phyloP scores from a whole-genome alignment of 345 rosid species.

The Viola odorata region DNA sequence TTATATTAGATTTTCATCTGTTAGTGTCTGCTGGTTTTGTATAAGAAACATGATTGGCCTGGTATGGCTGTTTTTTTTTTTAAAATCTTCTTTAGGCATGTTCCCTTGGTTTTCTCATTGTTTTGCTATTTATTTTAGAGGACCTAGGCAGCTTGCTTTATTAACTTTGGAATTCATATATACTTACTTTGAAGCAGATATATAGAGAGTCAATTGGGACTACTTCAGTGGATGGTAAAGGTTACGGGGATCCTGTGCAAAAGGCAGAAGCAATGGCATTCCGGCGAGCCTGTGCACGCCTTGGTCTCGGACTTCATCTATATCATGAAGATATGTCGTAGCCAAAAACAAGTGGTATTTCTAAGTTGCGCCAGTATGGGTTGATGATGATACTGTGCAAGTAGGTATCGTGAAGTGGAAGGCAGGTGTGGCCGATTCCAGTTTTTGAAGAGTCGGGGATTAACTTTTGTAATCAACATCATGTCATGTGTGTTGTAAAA shows the following conservation, averaged over 20 bases:
- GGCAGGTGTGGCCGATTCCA: too few species aligned
- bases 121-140: neutral
- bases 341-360: neutral
- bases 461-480: too few species aligned
- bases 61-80: too few species aligned
- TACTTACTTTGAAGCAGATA: constrained; percentile 24
- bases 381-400: too few species aligned
- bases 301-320: constrained; percentile 88
- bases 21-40: too few species aligned
- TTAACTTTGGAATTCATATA: neutral
- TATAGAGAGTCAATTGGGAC: constrained; percentile 80
- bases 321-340: constrained; percentile 69
- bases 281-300: constrained; percentile 77
- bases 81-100: too few species aligned
- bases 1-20: too few species aligned
- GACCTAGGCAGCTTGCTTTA: neutral
- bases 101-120: neutral
- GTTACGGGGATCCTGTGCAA: constrained; percentile 78
- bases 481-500: too few species aligned
- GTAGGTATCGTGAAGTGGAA: too few species aligned
- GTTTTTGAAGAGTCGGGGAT: too few species aligned
- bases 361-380: too few species aligned
- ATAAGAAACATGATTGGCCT: too few species aligned
- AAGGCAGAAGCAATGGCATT: constrained; percentile 96
- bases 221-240: constrained; percentile 43